Conservation (phyloP, 768 basidiomycete species). For the Suillus cothurnatus region DNA sequence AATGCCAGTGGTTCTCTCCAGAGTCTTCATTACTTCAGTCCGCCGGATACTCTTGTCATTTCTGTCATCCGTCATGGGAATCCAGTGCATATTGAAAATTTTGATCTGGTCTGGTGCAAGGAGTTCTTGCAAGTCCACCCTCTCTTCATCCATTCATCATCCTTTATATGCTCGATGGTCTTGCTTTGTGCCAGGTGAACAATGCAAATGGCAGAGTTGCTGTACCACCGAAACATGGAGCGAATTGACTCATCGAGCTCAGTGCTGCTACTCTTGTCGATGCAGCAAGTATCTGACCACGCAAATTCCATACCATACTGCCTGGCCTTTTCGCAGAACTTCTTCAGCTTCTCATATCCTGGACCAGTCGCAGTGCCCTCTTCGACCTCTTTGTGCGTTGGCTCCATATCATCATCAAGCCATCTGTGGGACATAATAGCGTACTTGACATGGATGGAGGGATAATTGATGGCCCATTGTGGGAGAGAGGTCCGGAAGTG, state of each 20-base stretch:
- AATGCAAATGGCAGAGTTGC: background rate
- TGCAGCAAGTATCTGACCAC: background rate
- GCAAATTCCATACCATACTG: background rate
- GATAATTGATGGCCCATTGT: no score
- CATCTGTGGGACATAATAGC: slow-evolving; percentile 12
- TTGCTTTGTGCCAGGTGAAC: background rate
- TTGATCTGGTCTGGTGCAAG: background rate
- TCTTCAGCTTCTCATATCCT: background rate
- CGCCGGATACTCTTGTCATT: background rate
- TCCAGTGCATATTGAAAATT: background rate
- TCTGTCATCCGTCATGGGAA: background rate
- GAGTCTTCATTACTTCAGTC: background rate
- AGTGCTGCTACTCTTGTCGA: background rate
- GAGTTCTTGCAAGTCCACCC: slow-evolving; percentile 1
- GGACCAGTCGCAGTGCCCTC: no score
- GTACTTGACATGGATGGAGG: background rate
- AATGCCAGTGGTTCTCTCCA: background rate
- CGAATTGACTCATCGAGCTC: slow-evolving; percentile 2
- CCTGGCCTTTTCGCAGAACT: background rate
- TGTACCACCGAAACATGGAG: slow-evolving; percentile 3
- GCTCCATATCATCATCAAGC: slow-evolving; percentile 4
- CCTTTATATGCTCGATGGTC: background rate
- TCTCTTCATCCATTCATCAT: background rate
- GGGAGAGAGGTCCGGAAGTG: background rate
- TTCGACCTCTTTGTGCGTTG: slow-evolving; percentile 1